Evolutionary conservation across 352 stramenopile species (phyloP), one percentile per base, ranked within the genome.

Genomic region (Achlya hypogyna): DNA sequence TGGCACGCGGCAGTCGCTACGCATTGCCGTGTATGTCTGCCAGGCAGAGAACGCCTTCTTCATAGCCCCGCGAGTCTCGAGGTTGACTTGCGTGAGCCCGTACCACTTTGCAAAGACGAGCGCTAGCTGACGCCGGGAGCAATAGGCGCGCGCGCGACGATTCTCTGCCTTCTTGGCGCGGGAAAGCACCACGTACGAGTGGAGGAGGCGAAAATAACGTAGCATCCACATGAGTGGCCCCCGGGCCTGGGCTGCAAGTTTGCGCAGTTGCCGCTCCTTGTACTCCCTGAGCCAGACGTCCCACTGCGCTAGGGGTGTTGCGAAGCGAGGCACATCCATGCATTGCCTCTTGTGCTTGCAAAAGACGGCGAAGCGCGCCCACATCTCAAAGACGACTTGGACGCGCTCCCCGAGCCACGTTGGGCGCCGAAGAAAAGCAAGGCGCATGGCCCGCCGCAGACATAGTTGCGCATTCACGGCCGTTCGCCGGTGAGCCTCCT

Each of bases 271-370:
- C 1, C 82, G 80, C 47, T 88, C 82, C 34, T 89, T 82, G 70
- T 91, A 88, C 51, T 87, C 87, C 70, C 86, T 75, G 23, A 88
- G 59, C 80, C 82, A 91, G 4, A 87, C 71, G 52, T 87, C 84
- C 84, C 84, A 92, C 5, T 84, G 74, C 16, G 80, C 74, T 35
- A 88, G 74, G 1, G 80, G 45, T 23, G 72, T 70, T 9, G 71
- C 4, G 51, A 84, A 89, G 12, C 62, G 67, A 0, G 81, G 81
- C 32, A 89, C 54, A 12, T 80, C 78, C 2, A 78, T 62, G 16
- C 78, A 77, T 0, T 78, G 70, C 0, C 80, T 72, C 25, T 77
- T 84, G 62, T 76, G 80, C 1, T 81, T 75, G 29, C 64, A 71
- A 63, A 90, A 92, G 20, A 75, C 69, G 0, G 80, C 74, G 66